Base-by-base conservation (phyloP, 768 basidiomycete species). In the Punctularia strigosozonata region DNA sequence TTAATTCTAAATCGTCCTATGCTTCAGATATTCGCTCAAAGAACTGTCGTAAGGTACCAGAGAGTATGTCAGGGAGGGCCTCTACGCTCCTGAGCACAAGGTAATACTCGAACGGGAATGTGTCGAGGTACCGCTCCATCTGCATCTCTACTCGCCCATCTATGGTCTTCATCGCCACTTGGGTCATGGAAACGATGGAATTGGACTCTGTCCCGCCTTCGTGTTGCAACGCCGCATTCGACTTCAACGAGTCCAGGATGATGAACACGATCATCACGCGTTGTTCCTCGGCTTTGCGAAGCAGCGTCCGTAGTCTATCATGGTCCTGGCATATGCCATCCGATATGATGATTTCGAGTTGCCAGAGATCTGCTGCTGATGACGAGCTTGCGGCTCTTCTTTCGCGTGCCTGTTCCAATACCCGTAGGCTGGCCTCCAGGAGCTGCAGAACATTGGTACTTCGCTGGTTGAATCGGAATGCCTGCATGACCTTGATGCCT, bases 321-420 rank as follows among this genome's bases (percentile, higher is more conserved):
- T 97, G 92, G 53, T 95, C 87, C 56, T 98, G 90, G 54, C 92
- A 98, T 48, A 97, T 84, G n/a, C 95, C 95, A 51, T 99, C 95
- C 13, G 91, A 97, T 44, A 99, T 89, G 68, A 99, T 95, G 62
- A 98, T 87, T 57, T 97, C 76, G 39, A 99, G 71, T 55, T 99
- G 95, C 95, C 95, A 98, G 18, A 99, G 65, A 45, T 98, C 91
- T 14, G 75, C 71, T 5, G 81, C 72, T 4, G 77, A 71, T 3
- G 75, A 65, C 14, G 80, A 80, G 31, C 66, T 65, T 57, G 68
- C 65, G 31, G 68, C 56, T 31, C 75, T 73, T 18, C 69, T 66
- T 49, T 86, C 80, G 43, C 91, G 62, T 15, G 90, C 86, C n/a
- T 66, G 67, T 53, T 84, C 78, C 18, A 90, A 73, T 42, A 83